Evolutionary conservation across 1,139 yeast genomes (phyloP).

Genomic region (Scheffersomyces stambukii): DNA sequence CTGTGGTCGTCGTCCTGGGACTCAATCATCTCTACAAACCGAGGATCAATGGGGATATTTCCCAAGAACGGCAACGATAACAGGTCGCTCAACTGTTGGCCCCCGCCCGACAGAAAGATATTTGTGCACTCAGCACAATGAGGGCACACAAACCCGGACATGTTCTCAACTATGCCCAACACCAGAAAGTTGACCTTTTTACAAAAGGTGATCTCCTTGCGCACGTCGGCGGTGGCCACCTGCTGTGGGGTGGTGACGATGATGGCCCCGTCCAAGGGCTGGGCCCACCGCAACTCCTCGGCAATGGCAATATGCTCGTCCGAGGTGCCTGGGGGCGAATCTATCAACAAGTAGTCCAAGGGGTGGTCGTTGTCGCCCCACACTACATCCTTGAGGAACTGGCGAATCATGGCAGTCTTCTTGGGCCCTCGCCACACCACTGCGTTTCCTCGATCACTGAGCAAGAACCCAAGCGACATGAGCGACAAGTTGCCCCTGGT

Average conservation of each 20-base stretch:
- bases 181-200: conserved; percentile 40
- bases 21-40: conserved; percentile 82
- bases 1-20: conserved; percentile 33
- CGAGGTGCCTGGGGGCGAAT: conserved; percentile 98
- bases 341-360: conserved; percentile 80
- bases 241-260: conserved; percentile 49
- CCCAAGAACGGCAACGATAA: conserved; percentile 71
- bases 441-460: conserved; percentile 79
- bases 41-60: conserved; percentile 88
- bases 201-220: conserved; percentile 48
- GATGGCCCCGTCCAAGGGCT: conserved; percentile 45
- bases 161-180: conserved; percentile 43
- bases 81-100: conserved; percentile 59
- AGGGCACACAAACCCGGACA: conserved; percentile 56
- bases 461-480: conserved; percentile 88
- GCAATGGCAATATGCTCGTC: conserved; percentile 98
- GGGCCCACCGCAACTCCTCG: conserved; percentile 67
- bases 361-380: conserved; percentile 65
- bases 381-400: conserved; percentile 81
- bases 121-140: conserved; percentile 88
- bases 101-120: conserved; percentile 95
- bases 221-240: conserved; percentile 53
- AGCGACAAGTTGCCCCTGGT: conserved; percentile 44
- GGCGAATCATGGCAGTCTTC: conserved; percentile 96
- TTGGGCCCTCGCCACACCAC: conserved; percentile 99